phyloP scores from a whole-genome alignment of 768 basidiomycete genomes.

The Tephrocybe sp. region DNA sequence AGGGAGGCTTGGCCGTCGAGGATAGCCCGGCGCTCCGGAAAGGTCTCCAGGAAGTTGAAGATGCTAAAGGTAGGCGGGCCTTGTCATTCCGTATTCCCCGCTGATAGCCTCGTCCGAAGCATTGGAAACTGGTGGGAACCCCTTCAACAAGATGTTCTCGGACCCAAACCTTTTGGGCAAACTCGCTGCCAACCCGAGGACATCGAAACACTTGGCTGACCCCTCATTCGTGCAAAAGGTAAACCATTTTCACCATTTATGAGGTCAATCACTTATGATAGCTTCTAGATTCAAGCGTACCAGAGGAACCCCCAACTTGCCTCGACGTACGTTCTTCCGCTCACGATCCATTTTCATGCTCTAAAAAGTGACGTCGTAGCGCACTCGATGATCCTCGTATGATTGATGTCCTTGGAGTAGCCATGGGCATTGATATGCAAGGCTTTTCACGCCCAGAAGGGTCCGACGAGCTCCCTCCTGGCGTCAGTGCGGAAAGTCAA shows the following conservation, averaged over 20 bases:
- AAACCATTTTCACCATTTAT: background rate
- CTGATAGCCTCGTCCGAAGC: slow-evolving; percentile 5
- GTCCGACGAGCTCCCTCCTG: slow-evolving; percentile 74
- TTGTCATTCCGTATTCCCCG: no score
- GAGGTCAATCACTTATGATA: background rate
- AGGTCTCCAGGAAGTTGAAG: slow-evolving; percentile 84
- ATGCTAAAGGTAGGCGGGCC: slow-evolving; percentile 62
- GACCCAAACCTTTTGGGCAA: slow-evolving; percentile 84
- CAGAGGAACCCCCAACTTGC: slow-evolving; percentile 70
- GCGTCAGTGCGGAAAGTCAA: slow-evolving; percentile 30
- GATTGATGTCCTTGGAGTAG: slow-evolving; percentile 89
- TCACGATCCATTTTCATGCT: background rate
- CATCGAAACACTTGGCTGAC: slow-evolving; percentile 80
- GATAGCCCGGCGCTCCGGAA: slow-evolving; percentile 80
- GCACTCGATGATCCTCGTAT: slow-evolving; percentile 82
- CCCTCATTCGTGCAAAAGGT: slow-evolving; percentile 76
- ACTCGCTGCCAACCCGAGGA: slow-evolving; percentile 84
- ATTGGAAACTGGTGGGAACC: slow-evolving; percentile 30
- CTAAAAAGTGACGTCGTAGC: slow-evolving; percentile 25
- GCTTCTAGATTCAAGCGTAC: slow-evolving; percentile 54
- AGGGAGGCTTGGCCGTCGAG: slow-evolving; percentile 77
- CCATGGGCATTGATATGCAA: slow-evolving; percentile 92
- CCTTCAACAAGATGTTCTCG: slow-evolving; percentile 69
- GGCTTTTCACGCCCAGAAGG: slow-evolving; percentile 83
- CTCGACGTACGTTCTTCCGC: slow-evolving; percentile 40